These are phyloP conservation scores for Lagenaria siceraria DNA, from an alignment of 306 rosid genomes.

Conservation along the genomic window DNA sequence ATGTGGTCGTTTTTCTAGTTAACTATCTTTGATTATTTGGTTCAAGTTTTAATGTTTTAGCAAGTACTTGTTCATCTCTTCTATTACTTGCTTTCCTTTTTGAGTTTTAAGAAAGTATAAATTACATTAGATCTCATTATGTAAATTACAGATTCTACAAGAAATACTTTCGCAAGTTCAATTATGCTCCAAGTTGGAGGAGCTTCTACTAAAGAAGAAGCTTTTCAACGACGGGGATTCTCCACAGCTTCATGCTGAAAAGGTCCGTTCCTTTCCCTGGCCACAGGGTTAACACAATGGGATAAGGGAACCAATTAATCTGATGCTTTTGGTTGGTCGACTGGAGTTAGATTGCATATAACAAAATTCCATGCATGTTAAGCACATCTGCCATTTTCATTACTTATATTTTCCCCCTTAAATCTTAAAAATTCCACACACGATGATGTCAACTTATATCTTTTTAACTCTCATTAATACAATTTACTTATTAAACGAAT, in stretches of 20 bases:
- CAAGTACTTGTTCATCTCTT: not conserved
- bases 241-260: conserved; percentile 46
- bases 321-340: not conserved
- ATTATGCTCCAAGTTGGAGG: conserved; percentile 52
- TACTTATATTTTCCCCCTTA: not conserved
- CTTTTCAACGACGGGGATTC: conserved; percentile 48
- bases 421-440: not conserved
- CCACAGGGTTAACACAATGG: not conserved
- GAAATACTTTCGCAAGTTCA: conserved; percentile 43
- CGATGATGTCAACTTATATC: not conserved
- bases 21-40: not conserved
- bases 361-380: not conserved
- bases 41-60: not conserved
- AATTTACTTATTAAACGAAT: not conserved
- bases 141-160: conserved; percentile 41
- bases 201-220: conserved; percentile 60
- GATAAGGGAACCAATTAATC: not conserved
- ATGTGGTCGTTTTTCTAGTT: not conserved
- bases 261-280: conserved; percentile 37
- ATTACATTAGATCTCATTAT: not conserved
- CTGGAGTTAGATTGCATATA: not conserved
- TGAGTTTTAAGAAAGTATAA: not conserved
- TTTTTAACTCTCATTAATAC: not conserved
- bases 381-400: not conserved
- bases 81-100: not conserved